Evolutionary conservation across 148 eudicot species (phyloP), one percentile per base, ranked within the genome.

Genomic region (Fagopyrum tataricum): DNA sequence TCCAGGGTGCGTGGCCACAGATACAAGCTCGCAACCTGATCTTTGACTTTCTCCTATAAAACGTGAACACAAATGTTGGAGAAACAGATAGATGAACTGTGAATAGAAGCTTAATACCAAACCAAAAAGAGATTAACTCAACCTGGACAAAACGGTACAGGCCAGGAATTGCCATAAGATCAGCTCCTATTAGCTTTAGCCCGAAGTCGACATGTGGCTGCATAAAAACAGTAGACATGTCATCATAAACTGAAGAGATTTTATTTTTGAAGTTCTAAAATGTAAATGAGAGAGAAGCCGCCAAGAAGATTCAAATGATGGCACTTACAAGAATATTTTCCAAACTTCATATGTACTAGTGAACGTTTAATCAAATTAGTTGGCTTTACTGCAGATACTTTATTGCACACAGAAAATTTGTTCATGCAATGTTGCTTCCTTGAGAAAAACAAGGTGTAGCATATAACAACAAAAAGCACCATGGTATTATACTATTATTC

Each of bases 181-280:
- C 98, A 80, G 96, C 96, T 75, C 98, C 98, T 21, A 85, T 58
- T 73, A 93, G 82, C 86, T 86, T 93, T 41, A 93, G 85, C 53
- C 96, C 98, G 77, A 93, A 93, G 78, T 93, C 98, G 76, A 93
- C 94, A 77, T 93, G 92, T 21, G 98, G 98, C 96, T 93, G 92
- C 79, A 83, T 77, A 20, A 46, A 41, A 40, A 15, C 20, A 67
- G 47, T 10, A 39, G 31, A 67, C 41, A 40, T 43, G 46, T 67
- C 14, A 0, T 14, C 4, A 37, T 5, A 40, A 67, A 15, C 44
- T 39, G 9, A n/a, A 40, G 42, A 12, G 3, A 62, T 6, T 31
- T 62, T 31, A 26, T 18, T 53, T 53, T 62, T 62, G 0, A 26
- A 26, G 26, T 1, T 37, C n/a, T 39, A 37, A 15, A 6, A 64